Evolutionary conservation across 768 basidiomycete genomes (phyloP), one percentile per base, ranked within the genome.

Genomic region (Austroboletus festivus): DNA sequence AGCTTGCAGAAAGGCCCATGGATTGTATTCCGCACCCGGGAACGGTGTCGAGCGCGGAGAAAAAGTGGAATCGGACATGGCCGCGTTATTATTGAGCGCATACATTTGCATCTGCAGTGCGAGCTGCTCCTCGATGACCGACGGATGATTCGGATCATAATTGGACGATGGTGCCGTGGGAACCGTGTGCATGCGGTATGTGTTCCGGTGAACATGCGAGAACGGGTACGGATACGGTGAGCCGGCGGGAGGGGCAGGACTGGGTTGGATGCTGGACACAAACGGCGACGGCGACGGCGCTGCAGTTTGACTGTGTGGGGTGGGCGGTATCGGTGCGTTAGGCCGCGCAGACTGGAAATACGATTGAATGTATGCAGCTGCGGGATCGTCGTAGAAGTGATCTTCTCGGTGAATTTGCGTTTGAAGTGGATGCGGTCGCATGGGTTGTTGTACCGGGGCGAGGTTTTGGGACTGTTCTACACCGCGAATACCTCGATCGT

Each of bases 211-310:
- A 38, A 89, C 82, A 48, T 89, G 87, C 15, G 77, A 75, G 68
- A 82, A 91, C 0, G 86, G 86, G 62, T 81, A 86, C 0, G 88
- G 89, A 50, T 87, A 89, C 2, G 89, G 89, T 4, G 89, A 90
- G 9, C 88, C 86, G 5, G 71, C 77, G 5, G 78, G 78, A 9
- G 74, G 72, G 3, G 80, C 70, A 0, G 82, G 80, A 52, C 79
- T 83, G 13, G 71, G 73, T 40, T 77, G 77, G 48, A 71, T 72
- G 35, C 73, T 75, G 2, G 81, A 78, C 19, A 84, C 62, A 21
- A 82, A 68, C 0, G 87, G 86, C 1, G 83, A 85, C 0, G 85
- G 88, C 0, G 86, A 83, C 0, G 85, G 84, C 1, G 85, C 84
- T 8, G 83, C 79, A 0, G 85, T 86, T 49, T 86, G 83, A 42